Percentiles rank a stretch among this genome's conserved stretches.
Evolutionary conservation across 192 early-diverging fungal genomes (phyloP).

Genomic region (Geosiphon pyriformis): DNA sequence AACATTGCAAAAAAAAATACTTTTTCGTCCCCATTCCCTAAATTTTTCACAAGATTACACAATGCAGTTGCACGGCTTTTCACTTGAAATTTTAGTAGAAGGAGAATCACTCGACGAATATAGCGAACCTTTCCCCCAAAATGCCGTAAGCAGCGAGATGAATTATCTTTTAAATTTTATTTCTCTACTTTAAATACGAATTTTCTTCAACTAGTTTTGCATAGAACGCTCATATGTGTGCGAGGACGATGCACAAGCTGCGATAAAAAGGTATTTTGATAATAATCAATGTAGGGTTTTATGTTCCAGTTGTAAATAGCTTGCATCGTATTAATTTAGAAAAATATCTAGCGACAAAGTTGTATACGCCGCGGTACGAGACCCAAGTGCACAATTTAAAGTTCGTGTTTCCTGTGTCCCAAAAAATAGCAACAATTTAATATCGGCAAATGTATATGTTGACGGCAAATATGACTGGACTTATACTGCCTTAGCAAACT

Average conservation of each 20-base stretch:
- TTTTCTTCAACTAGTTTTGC: not conserved
- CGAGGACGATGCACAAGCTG: not conserved
- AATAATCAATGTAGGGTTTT: not conserved
- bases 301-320: too few species aligned
- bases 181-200: too few species aligned
- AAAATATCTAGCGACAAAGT: not conserved
- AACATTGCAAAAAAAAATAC: too few species aligned
- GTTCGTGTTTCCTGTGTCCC: not conserved
- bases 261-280: not conserved
- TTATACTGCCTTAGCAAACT: not conserved
- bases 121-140: not conserved
- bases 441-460: not conserved
- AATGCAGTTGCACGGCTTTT: conserved; percentile 1
- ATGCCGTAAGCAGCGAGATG: not conserved
- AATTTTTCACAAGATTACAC: too few species aligned
- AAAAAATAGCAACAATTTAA: not conserved
- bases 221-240: not conserved
- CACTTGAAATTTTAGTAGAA: not conserved
- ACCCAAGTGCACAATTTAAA: not conserved
- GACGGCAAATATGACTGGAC: not conserved
- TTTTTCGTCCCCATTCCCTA: too few species aligned
- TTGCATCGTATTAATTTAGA: too few species aligned
- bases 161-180: too few species aligned
- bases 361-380: not conserved
- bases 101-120: not conserved